Conservation (phyloP, 2,329 filamentous ascomycete species). For the Fusarium sterilihyphosum region DNA sequence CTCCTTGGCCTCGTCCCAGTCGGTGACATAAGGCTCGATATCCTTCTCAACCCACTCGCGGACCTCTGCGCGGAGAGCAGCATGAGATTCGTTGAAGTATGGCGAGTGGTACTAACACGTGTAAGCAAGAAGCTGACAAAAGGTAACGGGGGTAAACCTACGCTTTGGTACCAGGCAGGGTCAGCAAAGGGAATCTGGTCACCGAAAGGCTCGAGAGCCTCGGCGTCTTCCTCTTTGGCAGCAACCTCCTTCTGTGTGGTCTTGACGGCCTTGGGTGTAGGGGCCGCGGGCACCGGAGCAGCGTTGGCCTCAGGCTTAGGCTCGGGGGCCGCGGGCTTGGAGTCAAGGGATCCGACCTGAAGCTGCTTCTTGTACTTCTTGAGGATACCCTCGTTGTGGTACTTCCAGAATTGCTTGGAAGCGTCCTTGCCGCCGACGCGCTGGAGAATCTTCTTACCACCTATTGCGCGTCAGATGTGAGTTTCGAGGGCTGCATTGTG, state of each 20-base stretch:
- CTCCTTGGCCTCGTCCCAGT: constrained; percentile 96
- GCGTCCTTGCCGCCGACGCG: constrained; percentile 73
- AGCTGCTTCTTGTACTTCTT: constrained; percentile 85
- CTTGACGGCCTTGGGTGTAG: constrained; percentile 51
- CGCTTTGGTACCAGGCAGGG: constrained; percentile 93
- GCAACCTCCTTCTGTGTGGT: constrained; percentile 56
- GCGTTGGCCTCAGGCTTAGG: constrained; percentile 76
- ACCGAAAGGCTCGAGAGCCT: constrained; percentile 85
- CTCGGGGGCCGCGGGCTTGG: constrained; percentile 85
- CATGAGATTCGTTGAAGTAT: constrained; percentile 96
- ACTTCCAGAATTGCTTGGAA: constrained; percentile 76
- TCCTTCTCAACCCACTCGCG: constrained; percentile 91
- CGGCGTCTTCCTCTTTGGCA: constrained; percentile 62
- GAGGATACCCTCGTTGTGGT: constrained; percentile 85
- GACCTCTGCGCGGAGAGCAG: constrained; percentile 87
- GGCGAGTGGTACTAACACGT: constrained; percentile 85
- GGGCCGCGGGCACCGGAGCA: constrained; percentile 46
- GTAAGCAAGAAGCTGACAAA: constrained; percentile 8
- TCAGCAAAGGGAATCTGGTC: constrained; percentile 91
- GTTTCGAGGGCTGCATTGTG: not conserved
- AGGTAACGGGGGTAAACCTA: constrained; percentile 56
- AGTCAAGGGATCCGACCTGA: constrained; percentile 87
- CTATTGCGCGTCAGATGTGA: constrained; percentile 46
- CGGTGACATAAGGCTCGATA: constrained; percentile 89
- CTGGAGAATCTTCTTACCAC: constrained; percentile 72